Conservation (phyloP, 139 green algal genomes). For the Protoeuglena noctilucae region DNA sequence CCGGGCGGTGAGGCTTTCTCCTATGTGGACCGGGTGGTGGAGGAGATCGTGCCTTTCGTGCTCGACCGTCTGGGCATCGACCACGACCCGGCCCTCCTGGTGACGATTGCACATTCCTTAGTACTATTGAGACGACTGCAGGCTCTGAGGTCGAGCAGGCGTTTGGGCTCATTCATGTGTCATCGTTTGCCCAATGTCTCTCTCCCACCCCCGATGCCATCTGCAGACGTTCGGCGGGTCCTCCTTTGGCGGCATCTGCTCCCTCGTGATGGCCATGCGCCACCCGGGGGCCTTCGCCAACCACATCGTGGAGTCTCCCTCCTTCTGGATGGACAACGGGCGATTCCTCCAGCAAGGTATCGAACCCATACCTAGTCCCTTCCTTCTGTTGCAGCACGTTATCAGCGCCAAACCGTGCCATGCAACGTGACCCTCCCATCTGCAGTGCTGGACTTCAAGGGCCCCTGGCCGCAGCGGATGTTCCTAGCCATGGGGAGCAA, state of each 20-base stretch:
- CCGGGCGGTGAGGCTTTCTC: background rate
- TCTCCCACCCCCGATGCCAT: no score
- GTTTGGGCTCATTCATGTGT: no score
- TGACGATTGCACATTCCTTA: no score
- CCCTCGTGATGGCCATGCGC: slow-evolving; percentile 15
- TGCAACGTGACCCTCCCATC: no score
- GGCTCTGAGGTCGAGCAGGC: no score
- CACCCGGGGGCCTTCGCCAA: slow-evolving; percentile 13
- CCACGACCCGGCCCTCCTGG: background rate
- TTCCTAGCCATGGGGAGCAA: slow-evolving; percentile 20
- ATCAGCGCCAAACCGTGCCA: no score
- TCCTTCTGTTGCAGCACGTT: slow-evolving; percentile 12
- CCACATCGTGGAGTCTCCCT: slow-evolving; percentile 27
- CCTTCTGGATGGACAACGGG: slow-evolving; percentile 25
- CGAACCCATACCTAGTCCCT: background rate
- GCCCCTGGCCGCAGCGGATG: slow-evolving; percentile 18
- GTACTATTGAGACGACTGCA: no score
- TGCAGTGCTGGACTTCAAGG: slow-evolving; percentile 6
- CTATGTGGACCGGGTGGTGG: background rate
- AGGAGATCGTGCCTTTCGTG: background rate
- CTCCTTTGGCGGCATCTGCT: slow-evolving; percentile 34
- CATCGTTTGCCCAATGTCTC: no score
- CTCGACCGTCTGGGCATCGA: background rate
- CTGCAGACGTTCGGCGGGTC: slow-evolving; percentile 24
- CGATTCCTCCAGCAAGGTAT: slow-evolving; percentile 9